These are phyloP conservation scores for Solanum hybrid DNA, from an alignment of 305 asterid genomes.

Conservation along the genomic window DNA sequence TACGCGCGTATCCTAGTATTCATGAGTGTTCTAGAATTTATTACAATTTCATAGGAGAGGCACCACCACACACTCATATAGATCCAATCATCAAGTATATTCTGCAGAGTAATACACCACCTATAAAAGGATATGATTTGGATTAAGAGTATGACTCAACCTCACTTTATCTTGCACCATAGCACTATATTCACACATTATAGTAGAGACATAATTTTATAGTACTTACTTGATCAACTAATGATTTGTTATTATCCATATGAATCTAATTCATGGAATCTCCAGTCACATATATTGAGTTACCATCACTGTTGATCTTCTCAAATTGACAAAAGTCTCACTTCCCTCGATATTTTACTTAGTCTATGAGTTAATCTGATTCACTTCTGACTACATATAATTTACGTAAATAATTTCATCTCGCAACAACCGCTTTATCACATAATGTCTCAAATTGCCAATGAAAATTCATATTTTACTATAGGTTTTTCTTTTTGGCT, in stretches of 20 bases:
- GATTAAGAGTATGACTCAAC: background rate
- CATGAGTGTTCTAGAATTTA: background rate
- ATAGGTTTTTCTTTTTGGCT: too few relatives aligned
- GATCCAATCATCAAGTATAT: background rate
- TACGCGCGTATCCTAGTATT: background rate
- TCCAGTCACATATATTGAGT: background rate
- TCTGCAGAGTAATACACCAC: background rate
- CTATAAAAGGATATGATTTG: too few relatives aligned
- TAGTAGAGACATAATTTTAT: background rate
- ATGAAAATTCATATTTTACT: too few relatives aligned
- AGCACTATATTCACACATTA: background rate
- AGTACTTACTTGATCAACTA: background rate
- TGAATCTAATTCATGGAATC: background rate
- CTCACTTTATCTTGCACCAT: background rate
- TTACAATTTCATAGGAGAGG: background rate
- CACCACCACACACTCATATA: background rate
- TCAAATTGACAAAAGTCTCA: background rate
- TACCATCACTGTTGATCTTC: background rate
- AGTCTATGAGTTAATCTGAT: background rate
- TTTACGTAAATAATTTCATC: too few relatives aligned
- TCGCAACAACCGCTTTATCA: too few relatives aligned
- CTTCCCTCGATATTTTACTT: background rate
- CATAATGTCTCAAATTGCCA: too few relatives aligned
- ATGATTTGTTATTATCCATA: background rate
- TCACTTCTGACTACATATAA: background rate